Conservation (phyloP, 2,329 filamentous ascomycete genomes). For the Juglanconis sp. region DNA sequence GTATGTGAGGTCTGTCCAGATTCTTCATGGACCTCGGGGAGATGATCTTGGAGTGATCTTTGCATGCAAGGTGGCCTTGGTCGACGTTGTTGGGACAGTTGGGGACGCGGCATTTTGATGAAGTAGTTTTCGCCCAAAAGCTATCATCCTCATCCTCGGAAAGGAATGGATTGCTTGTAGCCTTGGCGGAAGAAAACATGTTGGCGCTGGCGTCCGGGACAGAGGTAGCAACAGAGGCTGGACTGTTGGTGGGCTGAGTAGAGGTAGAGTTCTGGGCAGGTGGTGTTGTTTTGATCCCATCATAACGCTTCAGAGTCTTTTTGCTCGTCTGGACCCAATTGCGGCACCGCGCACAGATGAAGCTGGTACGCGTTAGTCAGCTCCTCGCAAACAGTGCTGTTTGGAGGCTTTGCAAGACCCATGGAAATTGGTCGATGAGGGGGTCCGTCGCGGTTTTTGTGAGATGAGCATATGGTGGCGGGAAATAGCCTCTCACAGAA, state of each 20-base stretch:
- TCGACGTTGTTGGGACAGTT: conserved; percentile 4
- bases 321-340: background rate
- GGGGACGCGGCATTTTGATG: conserved; percentile 12
- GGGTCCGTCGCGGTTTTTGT: background rate
- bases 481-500: too few relatives aligned
- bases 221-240: background rate
- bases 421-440: background rate
- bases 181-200: background rate
- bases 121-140: conserved; percentile 6
- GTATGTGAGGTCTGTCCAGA: background rate
- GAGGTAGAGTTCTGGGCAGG: background rate
- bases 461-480: background rate
- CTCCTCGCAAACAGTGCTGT: background rate
- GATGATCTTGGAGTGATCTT: conserved; percentile 4
- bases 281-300: conserved; percentile 3
- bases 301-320: background rate
- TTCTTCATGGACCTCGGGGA: conserved; percentile 4
- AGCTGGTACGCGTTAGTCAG: conserved; percentile 7
- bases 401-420: background rate
- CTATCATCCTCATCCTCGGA: conserved; percentile 3
- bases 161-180: conserved; percentile 13
- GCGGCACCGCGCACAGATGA: conserved; percentile 13
- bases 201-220: background rate
- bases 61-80: conserved; percentile 9
- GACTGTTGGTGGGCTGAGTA: background rate